A percentile compares a stretch with the other conserved stretches of the same genome.
Conservation (phyloP, 768 basidiomycete genomes). For the Podaxis mareebaensis region DNA sequence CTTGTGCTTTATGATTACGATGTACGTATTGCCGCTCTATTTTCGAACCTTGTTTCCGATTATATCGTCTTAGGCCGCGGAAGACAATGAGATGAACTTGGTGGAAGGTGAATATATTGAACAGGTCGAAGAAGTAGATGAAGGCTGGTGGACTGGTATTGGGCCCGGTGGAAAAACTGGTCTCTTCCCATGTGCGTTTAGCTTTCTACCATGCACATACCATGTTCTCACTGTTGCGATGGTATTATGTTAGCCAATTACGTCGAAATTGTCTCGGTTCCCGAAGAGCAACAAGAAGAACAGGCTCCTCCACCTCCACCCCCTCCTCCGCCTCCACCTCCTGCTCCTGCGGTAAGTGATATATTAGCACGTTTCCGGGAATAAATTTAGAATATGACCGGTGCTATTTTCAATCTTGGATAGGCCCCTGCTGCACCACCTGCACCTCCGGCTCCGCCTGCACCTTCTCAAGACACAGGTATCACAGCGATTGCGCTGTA, state of each 20-base stretch:
- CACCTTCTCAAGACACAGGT: slow-evolving; percentile 62
- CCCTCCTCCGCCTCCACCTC: slow-evolving; percentile 60
- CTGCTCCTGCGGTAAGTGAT: slow-evolving; percentile 30
- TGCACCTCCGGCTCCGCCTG: slow-evolving; percentile 49
- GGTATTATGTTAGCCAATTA: slow-evolving; percentile 65
- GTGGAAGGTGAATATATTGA: slow-evolving; percentile 81
- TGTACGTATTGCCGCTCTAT: slow-evolving; percentile 31
- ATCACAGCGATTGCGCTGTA: slow-evolving; percentile 66
- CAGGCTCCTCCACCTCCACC: slow-evolving; percentile 52
- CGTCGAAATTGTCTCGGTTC: slow-evolving; percentile 69
- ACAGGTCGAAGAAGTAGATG: slow-evolving; percentile 81
- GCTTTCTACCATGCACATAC: background rate
- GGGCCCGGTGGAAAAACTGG: slow-evolving; percentile 73
- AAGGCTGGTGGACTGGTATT: slow-evolving; percentile 91
- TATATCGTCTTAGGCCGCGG: slow-evolving; percentile 53
- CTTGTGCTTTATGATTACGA: slow-evolving; percentile 83
- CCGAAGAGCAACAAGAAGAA: slow-evolving; percentile 35
- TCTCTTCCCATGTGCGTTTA: slow-evolving; percentile 75
- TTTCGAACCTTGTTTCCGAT: background rate
- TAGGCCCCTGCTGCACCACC: slow-evolving; percentile 11
- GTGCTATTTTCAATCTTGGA: background rate
- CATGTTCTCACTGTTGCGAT: background rate
- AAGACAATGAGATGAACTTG: slow-evolving; percentile 85
- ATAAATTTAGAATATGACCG: background rate
- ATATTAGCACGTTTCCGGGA: too few relatives aligned